Evolutionary conservation across 331 rosid genomes (phyloP).

Genomic region (Malus hybrid): DNA sequence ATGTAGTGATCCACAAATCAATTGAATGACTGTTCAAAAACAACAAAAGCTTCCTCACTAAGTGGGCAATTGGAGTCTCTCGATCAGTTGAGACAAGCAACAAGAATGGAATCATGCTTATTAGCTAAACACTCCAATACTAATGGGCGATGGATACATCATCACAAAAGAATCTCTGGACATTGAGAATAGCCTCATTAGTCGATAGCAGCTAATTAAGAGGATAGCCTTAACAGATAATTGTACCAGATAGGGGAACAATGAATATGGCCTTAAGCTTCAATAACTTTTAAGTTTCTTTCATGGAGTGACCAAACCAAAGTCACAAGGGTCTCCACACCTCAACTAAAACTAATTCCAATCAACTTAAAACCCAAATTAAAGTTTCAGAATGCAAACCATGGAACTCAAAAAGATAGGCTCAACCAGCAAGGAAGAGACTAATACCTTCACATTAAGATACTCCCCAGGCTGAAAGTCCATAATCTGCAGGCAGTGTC

Average conservation of each 20-base stretch:
- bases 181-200: no score
- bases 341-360: background rate
- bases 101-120: no score
- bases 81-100: no score
- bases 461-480: conserved; percentile 93
- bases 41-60: no score
- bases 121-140: no score
- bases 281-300: background rate
- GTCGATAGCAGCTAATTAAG: background rate
- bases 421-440: background rate
- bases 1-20: no score
- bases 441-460: conserved; percentile 77
- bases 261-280: background rate
- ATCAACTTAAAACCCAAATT: background rate
- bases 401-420: background rate
- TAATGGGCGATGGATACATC: no score
- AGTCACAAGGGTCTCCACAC: background rate
- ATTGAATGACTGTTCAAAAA: no score
- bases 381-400: background rate
- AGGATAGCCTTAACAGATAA: background rate
- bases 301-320: background rate
- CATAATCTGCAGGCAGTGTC: conserved; percentile 58
- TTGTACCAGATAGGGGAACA: background rate
- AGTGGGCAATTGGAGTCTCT: no score
- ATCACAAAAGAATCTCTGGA: no score